Conservation (phyloP, 805 yeast species). For the Metschnikowia drakensbergensis region DNA sequence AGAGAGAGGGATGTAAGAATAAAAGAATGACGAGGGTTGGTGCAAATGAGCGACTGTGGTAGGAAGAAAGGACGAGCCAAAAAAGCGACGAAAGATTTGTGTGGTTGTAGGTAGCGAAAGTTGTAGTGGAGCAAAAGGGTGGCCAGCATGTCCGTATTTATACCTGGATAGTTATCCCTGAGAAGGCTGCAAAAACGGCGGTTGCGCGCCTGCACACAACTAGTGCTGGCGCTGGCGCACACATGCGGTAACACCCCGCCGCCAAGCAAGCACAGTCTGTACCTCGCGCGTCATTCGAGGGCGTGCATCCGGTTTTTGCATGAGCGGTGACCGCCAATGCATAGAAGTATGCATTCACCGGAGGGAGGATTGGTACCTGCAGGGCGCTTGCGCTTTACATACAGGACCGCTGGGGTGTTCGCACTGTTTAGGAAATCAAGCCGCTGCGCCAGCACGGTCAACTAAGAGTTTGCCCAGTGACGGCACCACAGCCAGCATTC, state of each 20-base stretch:
- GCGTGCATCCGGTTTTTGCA: neutral
- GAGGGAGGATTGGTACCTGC: neutral
- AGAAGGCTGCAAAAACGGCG: conserved; percentile 3
- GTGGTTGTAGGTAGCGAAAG: too few relatives aligned
- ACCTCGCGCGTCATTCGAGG: too few relatives aligned
- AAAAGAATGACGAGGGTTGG: conserved; percentile 14
- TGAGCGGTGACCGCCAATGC: neutral
- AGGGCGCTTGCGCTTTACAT: neutral
- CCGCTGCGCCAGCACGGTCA: conserved; percentile 2
- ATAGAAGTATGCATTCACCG: neutral
- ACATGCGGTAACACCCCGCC: neutral
- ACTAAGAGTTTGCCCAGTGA: neutral
- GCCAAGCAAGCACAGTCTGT: neutral
- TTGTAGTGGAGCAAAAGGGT: neutral
- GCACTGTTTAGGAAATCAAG: conserved; percentile 1
- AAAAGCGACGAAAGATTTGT: neutral
- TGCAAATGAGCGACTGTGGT: conserved; percentile 15
- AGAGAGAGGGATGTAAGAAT: neutral
- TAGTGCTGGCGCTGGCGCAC: neutral
- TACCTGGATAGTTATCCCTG: neutral
- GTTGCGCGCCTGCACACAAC: conserved; percentile 5
- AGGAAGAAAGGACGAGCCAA: neutral
- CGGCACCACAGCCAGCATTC: neutral
- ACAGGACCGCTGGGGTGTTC: conserved; percentile 4
- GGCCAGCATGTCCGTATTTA: neutral